Evolutionary conservation across 345 rosid species (phyloP), one percentile per base, ranked within the genome.

Genomic region (Punica granatum): DNA sequence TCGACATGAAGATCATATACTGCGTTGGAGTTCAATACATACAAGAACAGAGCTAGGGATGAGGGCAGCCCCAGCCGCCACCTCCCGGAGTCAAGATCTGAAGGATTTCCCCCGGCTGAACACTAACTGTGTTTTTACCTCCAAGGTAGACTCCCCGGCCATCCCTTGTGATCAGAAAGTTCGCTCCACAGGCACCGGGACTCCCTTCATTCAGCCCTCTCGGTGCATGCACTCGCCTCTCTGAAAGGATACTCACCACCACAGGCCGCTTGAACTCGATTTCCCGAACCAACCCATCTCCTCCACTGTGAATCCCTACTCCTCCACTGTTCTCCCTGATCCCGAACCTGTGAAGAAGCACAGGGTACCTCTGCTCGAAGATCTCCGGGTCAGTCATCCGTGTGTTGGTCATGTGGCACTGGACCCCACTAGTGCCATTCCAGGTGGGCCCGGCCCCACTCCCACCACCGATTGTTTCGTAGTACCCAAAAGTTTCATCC

Each of bases 341-440:
- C 69, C 95, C 96, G 62, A 94, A 94, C 64, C 68, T 81, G 69
- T 83, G 97, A 79, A 94, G 74, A 66, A 91, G 41, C 69, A 94
- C 99, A 0, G 99, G 99, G 77, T 89, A 94, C 67, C 99, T 88
- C 79, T 86, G 96, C 78, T 91, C 97, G 3, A 94, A 94, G 67
- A 91, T 94, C 88, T 94, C 99, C 0, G 97, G 96, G 85, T 89
- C 99, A 12, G 99, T 94, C 92, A 94, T 94, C 0, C 99, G 90
- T 0, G 99, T 94, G 73, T 91, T 94, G 10, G 97, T 94, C 99
- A 94, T 91, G 77, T 94, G 99, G 81, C 96, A 89, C 67, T 94
- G 97, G 69, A 94, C 88, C 49, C 99, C 99, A 65, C 97, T 88
- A 13, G 97, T 89, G 21, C 97, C 99, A 30, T 86, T 79, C 97